Base-by-base conservation (phyloP, 805 yeast genomes). In the Wickerhamomyces alni region DNA sequence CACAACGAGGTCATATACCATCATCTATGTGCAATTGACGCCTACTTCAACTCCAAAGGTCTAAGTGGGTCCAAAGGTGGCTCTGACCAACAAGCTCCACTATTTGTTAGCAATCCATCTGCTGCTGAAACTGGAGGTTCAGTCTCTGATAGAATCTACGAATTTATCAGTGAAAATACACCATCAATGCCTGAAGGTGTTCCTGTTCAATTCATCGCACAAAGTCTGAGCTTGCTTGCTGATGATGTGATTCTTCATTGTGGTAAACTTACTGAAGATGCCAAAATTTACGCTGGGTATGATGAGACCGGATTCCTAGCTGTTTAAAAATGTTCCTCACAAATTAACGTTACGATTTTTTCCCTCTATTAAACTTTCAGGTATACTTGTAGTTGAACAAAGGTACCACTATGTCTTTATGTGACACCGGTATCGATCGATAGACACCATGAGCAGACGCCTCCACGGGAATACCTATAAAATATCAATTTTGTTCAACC, bases 161-260 rank as follows among this genome's bases (percentile, higher is more conserved):
- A 69, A 17, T 69, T 75, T 37, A 65, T 79, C 43, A 61, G 67
- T 50, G 69, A 72, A 43, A 65, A 73, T 54, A 61, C 81, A 39
- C 65, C 69, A 44, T 64, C 70, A 37, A 82, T 79, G 84, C 74
- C 70, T 34, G 88, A 83, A 55, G 91, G 91, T 49, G 87, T 83
- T n/a, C 87, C 86, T 17, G 65, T 77, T 11, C 74, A 71, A 40
- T 67, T 75, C 45, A 74, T 84, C 42, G 69, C 80, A 12, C 84
- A 79, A 52, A 66, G 70, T 25, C 64, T 83, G 52, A 69, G 66
- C 37, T 42, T 81, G 8, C 52, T 72, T 28, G 71, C 66, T 38
- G 75, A 70, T 18, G 72, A 69, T 24, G 81, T 74, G 17, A 63
- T 65, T 44, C 59, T 64, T 21, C 67, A 67, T 45, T 76, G 86